These are phyloP conservation scores for Eimeria nieschulzi DNA, from an alignment of 169 alveolate genomes.

Conservation along the genomic window DNA sequence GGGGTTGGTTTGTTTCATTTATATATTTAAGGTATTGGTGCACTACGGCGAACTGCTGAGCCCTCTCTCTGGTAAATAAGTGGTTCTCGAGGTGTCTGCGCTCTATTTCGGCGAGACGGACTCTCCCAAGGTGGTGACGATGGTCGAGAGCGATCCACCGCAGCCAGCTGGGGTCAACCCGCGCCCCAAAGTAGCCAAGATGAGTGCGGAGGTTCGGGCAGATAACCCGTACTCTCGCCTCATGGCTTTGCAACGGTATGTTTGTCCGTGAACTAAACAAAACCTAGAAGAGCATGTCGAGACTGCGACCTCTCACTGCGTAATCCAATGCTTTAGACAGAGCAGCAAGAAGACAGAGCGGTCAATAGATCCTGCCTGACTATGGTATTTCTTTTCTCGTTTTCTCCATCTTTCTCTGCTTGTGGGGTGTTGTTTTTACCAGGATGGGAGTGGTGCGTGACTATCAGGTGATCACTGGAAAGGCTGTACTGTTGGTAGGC, in stretches of 20 bases:
- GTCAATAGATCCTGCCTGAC: background rate
- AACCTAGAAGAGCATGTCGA: no score
- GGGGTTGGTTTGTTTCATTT: no score
- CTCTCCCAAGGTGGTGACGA: background rate
- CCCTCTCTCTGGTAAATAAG: no score
- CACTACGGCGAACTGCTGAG: no score
- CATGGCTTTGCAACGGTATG: constrained; percentile 68
- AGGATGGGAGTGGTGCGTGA: constrained; percentile 96
- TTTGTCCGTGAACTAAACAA: background rate
- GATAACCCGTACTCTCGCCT: constrained; percentile 71
- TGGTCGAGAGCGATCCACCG: background rate
- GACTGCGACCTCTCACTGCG: no score
- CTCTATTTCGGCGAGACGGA: no score
- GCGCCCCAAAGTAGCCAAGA: constrained; percentile 41
- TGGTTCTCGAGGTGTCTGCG: no score
- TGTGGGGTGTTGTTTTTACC: background rate
- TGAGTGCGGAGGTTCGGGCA: constrained; percentile 70
- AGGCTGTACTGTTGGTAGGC: constrained; percentile 92
- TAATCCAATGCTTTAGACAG: background rate
- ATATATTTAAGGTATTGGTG: no score
- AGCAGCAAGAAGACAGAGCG: background rate
- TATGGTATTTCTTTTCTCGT: no score
- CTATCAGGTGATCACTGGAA: constrained; percentile 87
- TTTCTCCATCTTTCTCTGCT: background rate
- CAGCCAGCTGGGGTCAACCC: background rate